phyloP scores from a whole-genome alignment of 2,329 filamentous ascomycete species.

The Fusarium succisae region DNA sequence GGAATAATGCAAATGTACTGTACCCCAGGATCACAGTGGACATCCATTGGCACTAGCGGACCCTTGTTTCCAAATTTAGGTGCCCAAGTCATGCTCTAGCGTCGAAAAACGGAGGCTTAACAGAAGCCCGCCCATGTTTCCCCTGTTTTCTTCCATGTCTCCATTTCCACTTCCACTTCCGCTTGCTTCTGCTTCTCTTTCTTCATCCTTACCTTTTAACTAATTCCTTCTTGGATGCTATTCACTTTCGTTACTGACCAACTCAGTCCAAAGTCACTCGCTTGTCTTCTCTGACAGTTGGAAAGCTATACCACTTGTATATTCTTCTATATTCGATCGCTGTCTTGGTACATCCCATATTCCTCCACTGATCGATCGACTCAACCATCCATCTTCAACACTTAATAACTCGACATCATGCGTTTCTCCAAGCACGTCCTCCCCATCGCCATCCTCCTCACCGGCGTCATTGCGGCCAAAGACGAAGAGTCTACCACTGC shows the following conservation, averaged over 20 bases:
- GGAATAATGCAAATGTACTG: background rate
- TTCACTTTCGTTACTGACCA: constrained; percentile 26
- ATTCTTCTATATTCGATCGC: background rate
- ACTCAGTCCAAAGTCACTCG: constrained; percentile 20
- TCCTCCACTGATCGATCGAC: background rate
- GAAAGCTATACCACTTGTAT: background rate
- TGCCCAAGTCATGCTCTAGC: constrained; percentile 4
- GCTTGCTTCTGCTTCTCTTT: background rate
- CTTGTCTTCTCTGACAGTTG: constrained; percentile 14
- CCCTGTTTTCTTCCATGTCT: constrained; percentile 24
- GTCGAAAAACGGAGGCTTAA: constrained; percentile 22
- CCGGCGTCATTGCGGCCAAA: constrained; percentile 31
- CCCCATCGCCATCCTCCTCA: constrained; percentile 38
- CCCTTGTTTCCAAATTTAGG: constrained; percentile 30
- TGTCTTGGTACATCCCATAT: constrained; percentile 19
- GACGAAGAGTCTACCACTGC: constrained; percentile 25
- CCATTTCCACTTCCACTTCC: background rate
- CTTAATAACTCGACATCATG: constrained; percentile 29
- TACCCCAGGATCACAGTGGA: constrained; percentile 15
- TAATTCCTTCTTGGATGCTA: constrained; percentile 10
- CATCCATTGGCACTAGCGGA: background rate
- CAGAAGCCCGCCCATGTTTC: background rate
- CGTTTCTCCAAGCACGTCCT: constrained; percentile 41
- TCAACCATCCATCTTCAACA: background rate
- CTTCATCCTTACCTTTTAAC: constrained; percentile 4